A percentile compares a stretch with the other conserved stretches of the same genome.
Evolutionary conservation across 306 rosid genomes (phyloP).

Genomic region (Rosa multiflora): DNA sequence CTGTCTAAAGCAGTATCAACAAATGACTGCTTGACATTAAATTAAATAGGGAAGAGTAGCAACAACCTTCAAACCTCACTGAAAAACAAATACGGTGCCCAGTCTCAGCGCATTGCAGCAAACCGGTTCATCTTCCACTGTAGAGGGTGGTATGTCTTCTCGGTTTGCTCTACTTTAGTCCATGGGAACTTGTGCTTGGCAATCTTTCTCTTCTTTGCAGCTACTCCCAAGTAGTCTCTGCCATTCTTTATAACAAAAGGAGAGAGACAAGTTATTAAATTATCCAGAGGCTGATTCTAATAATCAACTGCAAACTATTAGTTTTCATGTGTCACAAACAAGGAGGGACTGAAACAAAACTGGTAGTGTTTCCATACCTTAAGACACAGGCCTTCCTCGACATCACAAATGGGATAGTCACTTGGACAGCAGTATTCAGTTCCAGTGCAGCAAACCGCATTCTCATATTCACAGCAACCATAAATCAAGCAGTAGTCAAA

Average conservation of each 20-base stretch:
- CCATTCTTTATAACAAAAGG: conserved; percentile 42
- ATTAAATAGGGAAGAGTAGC: conserved; percentile 7
- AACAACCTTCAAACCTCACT: conserved; percentile 22
- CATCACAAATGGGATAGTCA: conserved; percentile 71
- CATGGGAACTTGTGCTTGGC: conserved; percentile 74
- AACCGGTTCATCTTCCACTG: conserved; percentile 56
- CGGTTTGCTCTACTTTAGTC: conserved; percentile 44
- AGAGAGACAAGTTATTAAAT: background rate
- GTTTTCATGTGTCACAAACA: background rate
- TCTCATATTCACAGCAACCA: conserved; percentile 69
- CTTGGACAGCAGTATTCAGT: conserved; percentile 68
- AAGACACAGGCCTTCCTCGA: conserved; percentile 60
- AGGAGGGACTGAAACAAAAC: background rate
- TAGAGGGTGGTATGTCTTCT: conserved; percentile 38
- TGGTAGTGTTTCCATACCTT: conserved; percentile 32
- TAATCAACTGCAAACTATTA: background rate
- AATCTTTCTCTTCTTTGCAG: conserved; percentile 56
- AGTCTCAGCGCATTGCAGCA: conserved; percentile 55
- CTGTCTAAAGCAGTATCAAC: conserved; percentile 22
- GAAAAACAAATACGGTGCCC: background rate
- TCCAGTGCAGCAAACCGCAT: conserved; percentile 71
- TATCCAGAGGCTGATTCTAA: background rate
- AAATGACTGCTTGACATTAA: conserved; percentile 14
- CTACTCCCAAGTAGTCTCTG: conserved; percentile 58
- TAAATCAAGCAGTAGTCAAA: conserved; percentile 44